Base-by-base conservation (phyloP, 495 filamentous ascomycete species). In the Recurvomyces mirabilis region DNA sequence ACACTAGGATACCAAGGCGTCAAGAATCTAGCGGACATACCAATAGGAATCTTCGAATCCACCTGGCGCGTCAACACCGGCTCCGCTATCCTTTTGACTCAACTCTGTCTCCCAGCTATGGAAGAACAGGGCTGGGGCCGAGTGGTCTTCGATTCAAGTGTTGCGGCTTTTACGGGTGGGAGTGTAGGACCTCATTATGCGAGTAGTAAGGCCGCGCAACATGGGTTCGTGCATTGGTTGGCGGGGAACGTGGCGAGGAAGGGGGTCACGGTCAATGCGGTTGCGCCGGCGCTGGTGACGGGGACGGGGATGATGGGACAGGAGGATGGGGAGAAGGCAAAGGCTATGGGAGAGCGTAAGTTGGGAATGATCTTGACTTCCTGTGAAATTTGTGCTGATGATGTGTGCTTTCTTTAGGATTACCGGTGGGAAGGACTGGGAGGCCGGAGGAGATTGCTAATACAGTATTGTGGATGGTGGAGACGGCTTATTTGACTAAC, bases 111-210 rank as follows among this genome's bases (percentile, higher is more conserved):
- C 17, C 59, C 59, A 9, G 43, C 41, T 0, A 62, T 62, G 59
- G 58, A 55, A 35, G 34, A 38, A 33, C 40, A 48, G n/a, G 49
- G 52, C 7, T 62, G 51, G 49, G 59, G 59, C 12, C 30, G 59
- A 9, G 43, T 60, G 24, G 50, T 62, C 44, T 62, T 62, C 41
- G 38, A 41, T 33, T 46, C 41, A 11, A 50, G 42, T 43, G 55
- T 59, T 9, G 59, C 59, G 3, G 59, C 35, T 5, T 52, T 62
- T n/a, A 62, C 57, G 14, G 55, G 59, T 3, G 59, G 59, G 1
- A 44, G 62, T 10, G 60, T 64, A 9, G 63, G 63, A 2, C 63
- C 63, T 35, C 63, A 66, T 52, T 66, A 66, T 45, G 63, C 63
- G 44, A 55, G 46, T 18, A 33, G 41, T 4, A 60, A 62, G 41